Evolutionary conservation across 2,329 filamentous ascomycete species (phyloP).

Genomic region (Ceratocystiopsis minuta): DNA sequence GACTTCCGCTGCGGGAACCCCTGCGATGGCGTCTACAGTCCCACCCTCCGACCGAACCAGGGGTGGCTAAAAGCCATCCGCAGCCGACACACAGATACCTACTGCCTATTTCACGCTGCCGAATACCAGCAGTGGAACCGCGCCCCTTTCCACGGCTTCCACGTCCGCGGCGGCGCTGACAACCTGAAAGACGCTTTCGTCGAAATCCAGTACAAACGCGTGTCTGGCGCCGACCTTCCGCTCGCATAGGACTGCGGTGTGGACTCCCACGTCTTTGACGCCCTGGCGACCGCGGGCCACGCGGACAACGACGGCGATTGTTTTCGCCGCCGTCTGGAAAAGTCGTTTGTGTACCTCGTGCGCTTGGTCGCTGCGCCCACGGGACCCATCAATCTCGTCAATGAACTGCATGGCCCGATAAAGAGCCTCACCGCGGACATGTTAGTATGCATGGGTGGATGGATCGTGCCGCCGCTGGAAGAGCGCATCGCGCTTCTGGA

Average conservation of each 20-base stretch:
- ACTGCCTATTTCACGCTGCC: too few species aligned
- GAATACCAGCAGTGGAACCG: constrained; percentile 1
- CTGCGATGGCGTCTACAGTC: too few species aligned
- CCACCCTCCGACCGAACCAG: too few species aligned
- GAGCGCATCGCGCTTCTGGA: constrained; percentile 6
- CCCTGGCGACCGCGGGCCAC: neutral
- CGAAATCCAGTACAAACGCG: constrained; percentile 7
- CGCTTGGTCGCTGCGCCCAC: constrained; percentile 7
- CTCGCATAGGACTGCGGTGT: constrained; percentile 2
- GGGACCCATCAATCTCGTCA: too few species aligned
- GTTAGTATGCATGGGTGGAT: constrained; percentile 8
- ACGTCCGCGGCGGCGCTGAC: neutral
- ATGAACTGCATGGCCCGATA: too few species aligned
- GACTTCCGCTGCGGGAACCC: too few species aligned
- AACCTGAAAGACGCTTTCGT: neutral
- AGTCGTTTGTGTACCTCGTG: constrained; percentile 11
- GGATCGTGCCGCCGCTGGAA: constrained; percentile 11
- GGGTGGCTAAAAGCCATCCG: too few species aligned
- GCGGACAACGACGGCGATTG: too few species aligned
- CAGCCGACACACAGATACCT: too few species aligned
- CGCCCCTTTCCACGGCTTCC: neutral
- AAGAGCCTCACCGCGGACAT: neutral
- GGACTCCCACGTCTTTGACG: constrained; percentile 1
- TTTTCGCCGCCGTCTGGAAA: constrained; percentile 1
- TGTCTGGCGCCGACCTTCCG: constrained; percentile 3